Percentiles rank a stretch among this genome's conserved stretches.
phyloP scores from a whole-genome alignment of 768 basidiomycete species.

The Boletus fagicola region DNA sequence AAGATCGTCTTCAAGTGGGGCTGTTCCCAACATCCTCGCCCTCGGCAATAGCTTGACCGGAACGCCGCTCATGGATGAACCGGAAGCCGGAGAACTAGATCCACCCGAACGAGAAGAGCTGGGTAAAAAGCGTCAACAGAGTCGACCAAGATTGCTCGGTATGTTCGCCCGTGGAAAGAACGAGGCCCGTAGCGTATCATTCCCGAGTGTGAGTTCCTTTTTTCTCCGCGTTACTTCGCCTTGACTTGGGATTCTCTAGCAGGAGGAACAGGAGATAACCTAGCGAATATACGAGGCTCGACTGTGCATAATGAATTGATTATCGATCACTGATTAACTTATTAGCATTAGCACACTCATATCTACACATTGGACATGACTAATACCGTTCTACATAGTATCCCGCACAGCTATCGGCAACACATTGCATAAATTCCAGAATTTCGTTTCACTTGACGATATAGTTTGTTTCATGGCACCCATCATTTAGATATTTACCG shows the following conservation, averaged over 20 bases:
- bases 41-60: constrained; percentile 23
- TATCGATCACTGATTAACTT: constrained; percentile 9
- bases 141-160: constrained; percentile 33
- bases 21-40: background rate
- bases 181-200: constrained; percentile 3
- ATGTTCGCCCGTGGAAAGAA: constrained; percentile 28
- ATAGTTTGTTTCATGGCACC: background rate
- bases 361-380: background rate
- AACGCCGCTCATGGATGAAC: constrained; percentile 40
- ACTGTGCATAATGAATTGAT: constrained; percentile 3
- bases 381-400: background rate
- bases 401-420: background rate
- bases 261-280: constrained; percentile 9
- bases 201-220: constrained; percentile 13
- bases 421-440: background rate
- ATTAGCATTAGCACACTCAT: background rate
- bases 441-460: background rate
- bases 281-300: background rate
- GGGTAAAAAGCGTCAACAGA: constrained; percentile 19
- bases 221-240: background rate
- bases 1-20: constrained; percentile 25
- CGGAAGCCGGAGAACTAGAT: constrained; percentile 35
- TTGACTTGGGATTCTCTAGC: background rate
- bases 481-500: background rate
- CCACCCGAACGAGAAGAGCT: constrained; percentile 15